Evolutionary conservation across 2,329 filamentous ascomycete species (phyloP), one percentile per base, ranked within the genome.

Genomic region (Talaromyces sp.): DNA sequence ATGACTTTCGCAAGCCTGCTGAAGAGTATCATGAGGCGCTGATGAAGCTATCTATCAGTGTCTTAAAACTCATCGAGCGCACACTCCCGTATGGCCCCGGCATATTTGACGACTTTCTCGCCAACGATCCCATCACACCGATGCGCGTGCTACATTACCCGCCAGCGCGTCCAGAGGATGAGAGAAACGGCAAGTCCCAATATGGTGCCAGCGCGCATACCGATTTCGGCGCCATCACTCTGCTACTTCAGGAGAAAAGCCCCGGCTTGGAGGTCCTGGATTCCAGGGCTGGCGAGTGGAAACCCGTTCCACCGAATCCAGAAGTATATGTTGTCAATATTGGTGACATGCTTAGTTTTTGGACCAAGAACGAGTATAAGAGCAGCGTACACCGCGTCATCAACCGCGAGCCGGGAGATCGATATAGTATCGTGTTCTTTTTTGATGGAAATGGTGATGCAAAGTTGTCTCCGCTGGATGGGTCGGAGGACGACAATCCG

Each of bases 361-460:
- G 83, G 82, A 86, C 84, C 15, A 82, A 82, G 62, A 80, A 82
- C 17, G 73, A 77, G 57, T 87, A 86, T 74, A 82, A 81, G 70
- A 84, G 80, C 70, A 85, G 81, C 59, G 72, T 84, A 4, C 85
- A 87, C 70, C 77, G 84, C 9, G 85, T 87, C 31, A 81, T 87
- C 68, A 86, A 86, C 74, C 77, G 78, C 52, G 81, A 80, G 2
- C 77, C 77, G 1, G 75, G 73, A 10, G 82, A 86, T 70, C 78
- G 86, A 43, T 87, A 86, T 70, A 85, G 82, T 7, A 77, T 87
- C n/a, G 83, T 84, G 0, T 82, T 86, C 61, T 87, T 86, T 72
- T 82, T 85, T 63, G 82, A 83, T 63, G 84, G 84, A 4, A 85
- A 85, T 72, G 75, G 83, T 6, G 82, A 85, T 47, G 75, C 69